These are phyloP conservation scores for Beta corolliflora DNA, from an alignment of 179 eudicot genomes.

Conservation along the genomic window DNA sequence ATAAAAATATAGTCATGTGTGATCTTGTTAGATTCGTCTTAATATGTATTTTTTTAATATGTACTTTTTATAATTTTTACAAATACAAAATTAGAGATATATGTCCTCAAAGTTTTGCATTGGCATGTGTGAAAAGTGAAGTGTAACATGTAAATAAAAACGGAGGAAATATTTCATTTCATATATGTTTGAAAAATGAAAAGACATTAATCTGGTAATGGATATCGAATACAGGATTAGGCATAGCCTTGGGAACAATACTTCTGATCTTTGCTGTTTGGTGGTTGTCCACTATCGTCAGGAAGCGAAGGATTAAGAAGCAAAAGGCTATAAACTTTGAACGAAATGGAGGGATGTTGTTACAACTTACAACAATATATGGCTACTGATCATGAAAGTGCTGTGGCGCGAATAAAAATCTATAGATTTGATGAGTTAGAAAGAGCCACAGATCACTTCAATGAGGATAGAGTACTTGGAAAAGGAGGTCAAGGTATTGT, in stretches of 20 bases:
- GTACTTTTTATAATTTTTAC: no score
- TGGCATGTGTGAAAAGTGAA: no score
- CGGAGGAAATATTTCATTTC: no score
- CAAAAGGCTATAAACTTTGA: slow-evolving; percentile 31
- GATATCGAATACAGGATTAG: slow-evolving; percentile 22
- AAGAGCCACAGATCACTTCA: slow-evolving; percentile 54
- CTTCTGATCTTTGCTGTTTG: slow-evolving; percentile 28
- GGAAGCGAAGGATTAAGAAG: slow-evolving; percentile 27
- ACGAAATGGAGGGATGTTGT: slow-evolving; percentile 42
- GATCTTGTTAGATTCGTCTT: no score
- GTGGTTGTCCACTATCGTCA: slow-evolving; percentile 24
- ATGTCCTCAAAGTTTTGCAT: no score
- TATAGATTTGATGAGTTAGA: slow-evolving; percentile 48
- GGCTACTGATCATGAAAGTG: slow-evolving; percentile 29
- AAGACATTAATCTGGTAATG: not conserved
- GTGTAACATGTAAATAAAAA: no score
- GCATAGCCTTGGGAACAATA: slow-evolving; percentile 33
- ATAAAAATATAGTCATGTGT: no score
- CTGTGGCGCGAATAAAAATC: slow-evolving; percentile 35
- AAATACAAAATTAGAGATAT: no score
- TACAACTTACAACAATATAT: slow-evolving; percentile 40
- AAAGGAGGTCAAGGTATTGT: slow-evolving; percentile 65
- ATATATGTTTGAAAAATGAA: not conserved
- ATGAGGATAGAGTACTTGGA: slow-evolving; percentile 50
- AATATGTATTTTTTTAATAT: no score